phyloP scores from a whole-genome alignment of 257 asterid species.

The Mentha longifolia region DNA sequence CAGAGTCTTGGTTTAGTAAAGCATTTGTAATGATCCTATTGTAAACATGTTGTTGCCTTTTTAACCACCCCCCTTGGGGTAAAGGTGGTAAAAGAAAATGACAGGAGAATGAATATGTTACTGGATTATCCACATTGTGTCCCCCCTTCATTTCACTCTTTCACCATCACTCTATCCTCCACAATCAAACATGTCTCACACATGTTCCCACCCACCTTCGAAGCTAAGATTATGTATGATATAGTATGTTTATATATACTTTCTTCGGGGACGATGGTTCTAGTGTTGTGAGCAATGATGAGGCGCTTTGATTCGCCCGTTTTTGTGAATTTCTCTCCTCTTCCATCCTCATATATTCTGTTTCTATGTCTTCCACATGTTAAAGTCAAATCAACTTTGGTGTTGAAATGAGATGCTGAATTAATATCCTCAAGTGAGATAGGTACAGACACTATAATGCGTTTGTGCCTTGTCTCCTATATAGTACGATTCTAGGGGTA shows the following conservation, averaged over 20 bases:
- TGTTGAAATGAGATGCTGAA: no score
- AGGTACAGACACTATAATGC: not conserved
- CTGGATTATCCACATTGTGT: constrained; percentile 39
- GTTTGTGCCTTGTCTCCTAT: not conserved
- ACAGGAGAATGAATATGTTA: constrained; percentile 35
- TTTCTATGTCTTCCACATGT: not conserved
- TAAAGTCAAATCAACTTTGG: not conserved
- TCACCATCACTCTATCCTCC: constrained; percentile 37
- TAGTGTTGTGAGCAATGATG: not conserved
- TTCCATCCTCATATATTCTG: not conserved
- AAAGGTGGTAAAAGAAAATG: constrained; percentile 34
- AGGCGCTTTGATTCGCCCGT: no score
- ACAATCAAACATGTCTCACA: constrained; percentile 41
- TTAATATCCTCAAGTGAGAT: no score
- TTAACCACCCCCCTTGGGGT: not conserved
- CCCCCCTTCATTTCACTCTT: constrained; percentile 38
- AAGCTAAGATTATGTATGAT: not conserved
- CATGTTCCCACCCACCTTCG: constrained; percentile 34
- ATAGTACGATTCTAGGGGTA: no score
- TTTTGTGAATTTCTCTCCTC: not conserved
- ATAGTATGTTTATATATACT: not conserved
- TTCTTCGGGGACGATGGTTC: not conserved
- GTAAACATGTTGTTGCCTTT: not conserved
- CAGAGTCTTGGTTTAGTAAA: constrained; percentile 20
- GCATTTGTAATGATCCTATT: constrained; percentile 28